Percentiles rank a stretch among this genome's conserved stretches.
These are phyloP conservation scores for Thelonectria discophora DNA, from an alignment of 2,329 filamentous ascomycete genomes.

Conservation along the genomic window DNA sequence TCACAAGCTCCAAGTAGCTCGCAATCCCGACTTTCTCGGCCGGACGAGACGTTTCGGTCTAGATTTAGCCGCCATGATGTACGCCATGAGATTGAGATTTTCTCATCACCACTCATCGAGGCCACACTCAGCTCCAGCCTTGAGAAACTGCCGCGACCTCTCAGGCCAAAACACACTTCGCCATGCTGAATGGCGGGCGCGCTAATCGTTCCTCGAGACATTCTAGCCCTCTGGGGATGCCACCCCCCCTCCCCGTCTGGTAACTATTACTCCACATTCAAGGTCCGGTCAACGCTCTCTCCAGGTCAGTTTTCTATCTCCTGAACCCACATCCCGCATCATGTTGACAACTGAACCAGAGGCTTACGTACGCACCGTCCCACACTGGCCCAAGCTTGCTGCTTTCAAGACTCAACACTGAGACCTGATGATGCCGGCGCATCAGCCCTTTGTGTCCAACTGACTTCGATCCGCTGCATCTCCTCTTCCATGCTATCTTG, in stretches of 20 bases:
- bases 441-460: conserved; percentile 17
- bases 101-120: not conserved
- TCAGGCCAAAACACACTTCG: conserved; percentile 25
- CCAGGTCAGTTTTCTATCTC: conserved; percentile 13
- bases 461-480: not conserved
- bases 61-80: conserved; percentile 1
- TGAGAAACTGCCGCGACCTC: conserved; percentile 30
- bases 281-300: conserved; percentile 23
- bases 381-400: conserved; percentile 32
- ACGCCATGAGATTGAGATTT: not conserved
- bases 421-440: conserved; percentile 16
- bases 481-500: not conserved
- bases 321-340: conserved; percentile 37
- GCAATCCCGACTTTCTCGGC: conserved; percentile 3
- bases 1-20: conserved; percentile 1
- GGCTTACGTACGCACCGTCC: conserved; percentile 40
- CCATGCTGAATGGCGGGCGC: conserved; percentile 27
- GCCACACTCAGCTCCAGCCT: conserved; percentile 2
- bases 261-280: conserved; percentile 31
- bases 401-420: conserved; percentile 12
- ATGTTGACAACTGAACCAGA: conserved; percentile 18
- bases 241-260: conserved; percentile 16
- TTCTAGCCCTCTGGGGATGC: conserved; percentile 38
- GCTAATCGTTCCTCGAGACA: conserved; percentile 42
- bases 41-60: not conserved